Evolutionary conservation across 31 red algal genomes (phyloP).

Genomic region (Pterothamnion heteromorphum): DNA sequence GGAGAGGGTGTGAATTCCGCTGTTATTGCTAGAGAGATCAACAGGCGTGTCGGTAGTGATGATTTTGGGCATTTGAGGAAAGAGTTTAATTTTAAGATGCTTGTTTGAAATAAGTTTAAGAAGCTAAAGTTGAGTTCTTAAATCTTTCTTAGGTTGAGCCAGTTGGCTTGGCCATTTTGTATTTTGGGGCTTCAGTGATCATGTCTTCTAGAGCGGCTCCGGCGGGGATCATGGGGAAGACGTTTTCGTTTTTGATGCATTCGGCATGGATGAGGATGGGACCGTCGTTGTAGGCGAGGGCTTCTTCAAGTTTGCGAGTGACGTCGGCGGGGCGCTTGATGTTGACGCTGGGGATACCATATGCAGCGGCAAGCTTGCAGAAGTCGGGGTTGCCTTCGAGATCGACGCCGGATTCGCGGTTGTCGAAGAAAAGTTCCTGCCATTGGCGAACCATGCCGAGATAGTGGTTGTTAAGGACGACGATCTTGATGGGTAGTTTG

Average conservation of each 20-base stretch:
- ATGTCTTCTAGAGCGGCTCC: background rate
- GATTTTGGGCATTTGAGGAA: background rate
- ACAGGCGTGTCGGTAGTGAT: background rate
- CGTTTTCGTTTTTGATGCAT: background rate
- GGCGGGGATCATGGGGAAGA: background rate
- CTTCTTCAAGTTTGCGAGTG: background rate
- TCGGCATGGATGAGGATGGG: background rate
- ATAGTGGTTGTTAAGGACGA: background rate
- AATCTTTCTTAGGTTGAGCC: background rate
- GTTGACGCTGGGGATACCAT: background rate
- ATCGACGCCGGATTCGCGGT: background rate
- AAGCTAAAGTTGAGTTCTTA: background rate
- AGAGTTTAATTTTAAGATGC: background rate
- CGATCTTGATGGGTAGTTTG: conserved; percentile 7
- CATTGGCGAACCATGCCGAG: conserved; percentile 48
- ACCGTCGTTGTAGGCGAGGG: background rate
- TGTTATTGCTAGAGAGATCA: background rate
- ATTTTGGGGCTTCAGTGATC: background rate
- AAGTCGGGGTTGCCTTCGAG: conserved; percentile 1
- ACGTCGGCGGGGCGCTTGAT: background rate
- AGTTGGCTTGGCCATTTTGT: background rate
- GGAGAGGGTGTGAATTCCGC: background rate
- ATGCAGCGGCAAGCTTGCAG: background rate
- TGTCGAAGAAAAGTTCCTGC: conserved; percentile 31
- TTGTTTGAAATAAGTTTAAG: background rate